These are phyloP conservation scores for Mycena filopes DNA, from an alignment of 768 basidiomycete genomes.

Conservation along the genomic window DNA sequence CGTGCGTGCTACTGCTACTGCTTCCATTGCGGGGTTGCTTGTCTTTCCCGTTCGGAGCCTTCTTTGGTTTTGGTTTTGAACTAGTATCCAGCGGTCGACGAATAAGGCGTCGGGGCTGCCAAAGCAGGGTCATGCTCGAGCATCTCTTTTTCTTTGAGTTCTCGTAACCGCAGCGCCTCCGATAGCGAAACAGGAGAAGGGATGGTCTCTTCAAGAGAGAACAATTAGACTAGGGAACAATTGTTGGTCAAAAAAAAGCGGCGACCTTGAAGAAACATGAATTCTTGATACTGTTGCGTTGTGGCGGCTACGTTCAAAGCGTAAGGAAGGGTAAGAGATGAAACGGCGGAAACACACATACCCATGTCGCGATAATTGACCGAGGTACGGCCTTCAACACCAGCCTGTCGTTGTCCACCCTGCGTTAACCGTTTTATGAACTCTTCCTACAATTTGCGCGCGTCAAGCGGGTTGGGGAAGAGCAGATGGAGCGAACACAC, in stretches of 20 bases:
- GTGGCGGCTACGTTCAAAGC: constrained; percentile 57
- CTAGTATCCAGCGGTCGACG: constrained; percentile 29
- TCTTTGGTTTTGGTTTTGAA: constrained; percentile 52
- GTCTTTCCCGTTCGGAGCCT: constrained; percentile 46
- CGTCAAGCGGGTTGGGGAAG: constrained; percentile 17
- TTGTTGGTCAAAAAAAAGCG: not conserved
- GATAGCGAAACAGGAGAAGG: constrained; percentile 68
- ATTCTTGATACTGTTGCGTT: constrained; percentile 71
- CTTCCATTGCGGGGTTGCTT: constrained; percentile 43
- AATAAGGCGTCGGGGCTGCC: constrained; percentile 41
- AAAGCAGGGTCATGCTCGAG: constrained; percentile 70
- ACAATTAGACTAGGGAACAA: constrained; percentile 27
- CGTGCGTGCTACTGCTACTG: constrained; percentile 31
- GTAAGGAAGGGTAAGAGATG: constrained; percentile 26
- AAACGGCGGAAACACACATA: constrained; percentile 55
- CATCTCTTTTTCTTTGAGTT: constrained; percentile 62
- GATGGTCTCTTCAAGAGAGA: constrained; percentile 64
- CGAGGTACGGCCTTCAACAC: constrained; percentile 63
- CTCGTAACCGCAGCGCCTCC: constrained; percentile 68
- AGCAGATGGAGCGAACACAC: constrained; percentile 50
- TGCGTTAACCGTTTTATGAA: constrained; percentile 82
- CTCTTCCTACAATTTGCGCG: constrained; percentile 69
- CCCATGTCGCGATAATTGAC: constrained; percentile 83
- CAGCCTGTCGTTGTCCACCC: constrained; percentile 75
- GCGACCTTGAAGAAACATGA: constrained; percentile 77